Percentiles rank a stretch among this genome's conserved stretches.
Evolutionary conservation across 2,329 filamentous ascomycete genomes (phyloP).

Genomic region (Didymella keratinophila): DNA sequence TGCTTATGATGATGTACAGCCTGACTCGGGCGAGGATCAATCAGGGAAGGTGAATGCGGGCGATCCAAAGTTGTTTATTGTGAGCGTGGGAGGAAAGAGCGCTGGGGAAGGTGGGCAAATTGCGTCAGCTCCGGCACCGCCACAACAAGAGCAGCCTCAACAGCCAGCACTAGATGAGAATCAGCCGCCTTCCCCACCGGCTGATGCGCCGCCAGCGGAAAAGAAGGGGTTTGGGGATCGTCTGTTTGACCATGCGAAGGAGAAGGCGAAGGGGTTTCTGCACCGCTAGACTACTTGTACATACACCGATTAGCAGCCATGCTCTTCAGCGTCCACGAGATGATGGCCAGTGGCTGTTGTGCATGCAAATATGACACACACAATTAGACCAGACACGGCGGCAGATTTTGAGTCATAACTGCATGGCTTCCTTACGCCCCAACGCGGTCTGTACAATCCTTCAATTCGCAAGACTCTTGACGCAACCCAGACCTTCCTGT

Average conservation of each 20-base stretch:
- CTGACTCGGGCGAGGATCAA: conserved; percentile 9
- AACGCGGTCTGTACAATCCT: too few species aligned
- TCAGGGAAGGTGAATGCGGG: conserved; percentile 18
- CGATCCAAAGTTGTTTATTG: conserved; percentile 12
- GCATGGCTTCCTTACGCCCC: too few species aligned
- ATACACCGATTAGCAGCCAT: too few species aligned
- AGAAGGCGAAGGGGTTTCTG: conserved; percentile 12
- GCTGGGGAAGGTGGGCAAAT: neutral
- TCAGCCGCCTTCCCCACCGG: neutral
- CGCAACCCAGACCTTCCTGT: too few species aligned
- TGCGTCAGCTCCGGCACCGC: neutral
- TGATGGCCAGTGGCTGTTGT: too few species aligned
- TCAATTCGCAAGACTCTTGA: too few species aligned
- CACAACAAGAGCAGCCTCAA: neutral
- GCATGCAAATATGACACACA: too few species aligned
- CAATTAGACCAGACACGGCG: too few species aligned
- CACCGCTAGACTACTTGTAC: neutral
- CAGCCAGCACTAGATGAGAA: neutral
- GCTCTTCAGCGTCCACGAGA: too few species aligned
- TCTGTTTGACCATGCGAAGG: conserved; percentile 7
- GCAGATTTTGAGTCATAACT: too few species aligned
- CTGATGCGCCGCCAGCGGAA: neutral
- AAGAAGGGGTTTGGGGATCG: conserved; percentile 9
- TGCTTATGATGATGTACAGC: conserved; percentile 18
- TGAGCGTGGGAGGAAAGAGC: conserved; percentile 13